Conservation (phyloP, 306 rosid genomes). For the Astragalus membranaceus region DNA sequence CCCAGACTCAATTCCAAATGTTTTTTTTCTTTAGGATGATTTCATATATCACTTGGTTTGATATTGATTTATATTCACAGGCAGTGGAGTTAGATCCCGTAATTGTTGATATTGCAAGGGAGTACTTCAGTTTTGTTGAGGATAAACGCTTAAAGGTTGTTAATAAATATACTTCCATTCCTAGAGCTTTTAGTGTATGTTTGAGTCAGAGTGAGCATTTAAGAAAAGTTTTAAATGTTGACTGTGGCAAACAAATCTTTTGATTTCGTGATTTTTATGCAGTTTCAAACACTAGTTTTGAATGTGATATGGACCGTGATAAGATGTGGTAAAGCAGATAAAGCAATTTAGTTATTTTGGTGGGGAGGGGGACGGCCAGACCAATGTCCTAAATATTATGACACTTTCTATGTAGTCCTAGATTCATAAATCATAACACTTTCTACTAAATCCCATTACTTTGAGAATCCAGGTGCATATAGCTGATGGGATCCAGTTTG, state of each 20-base stretch:
- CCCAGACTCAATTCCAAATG: background rate
- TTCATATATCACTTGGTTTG: conserved; percentile 14
- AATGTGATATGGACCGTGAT: background rate
- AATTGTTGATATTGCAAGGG: conserved; percentile 66
- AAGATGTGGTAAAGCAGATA: background rate
- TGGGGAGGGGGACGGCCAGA: background rate
- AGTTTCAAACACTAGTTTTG: background rate
- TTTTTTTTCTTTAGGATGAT: conserved; percentile 1
- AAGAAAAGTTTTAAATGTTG: too few species aligned
- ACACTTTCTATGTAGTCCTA: background rate
- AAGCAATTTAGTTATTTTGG: background rate
- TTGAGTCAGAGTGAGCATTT: background rate
- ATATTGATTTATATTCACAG: conserved; percentile 33
- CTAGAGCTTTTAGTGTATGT: background rate
- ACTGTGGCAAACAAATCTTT: background rate
- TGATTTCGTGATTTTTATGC: background rate
- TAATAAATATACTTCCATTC: background rate
- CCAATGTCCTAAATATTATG: background rate
- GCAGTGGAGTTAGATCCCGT: conserved; percentile 82
- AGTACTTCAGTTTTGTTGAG: conserved; percentile 60
- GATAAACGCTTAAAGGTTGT: conserved; percentile 69
- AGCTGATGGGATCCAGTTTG: conserved; percentile 84
- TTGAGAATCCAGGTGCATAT: conserved; percentile 66
- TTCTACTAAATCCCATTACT: background rate
- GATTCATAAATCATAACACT: background rate